phyloP scores from a whole-genome alignment of 805 yeast genomes.

The Yarrowia sp. region DNA sequence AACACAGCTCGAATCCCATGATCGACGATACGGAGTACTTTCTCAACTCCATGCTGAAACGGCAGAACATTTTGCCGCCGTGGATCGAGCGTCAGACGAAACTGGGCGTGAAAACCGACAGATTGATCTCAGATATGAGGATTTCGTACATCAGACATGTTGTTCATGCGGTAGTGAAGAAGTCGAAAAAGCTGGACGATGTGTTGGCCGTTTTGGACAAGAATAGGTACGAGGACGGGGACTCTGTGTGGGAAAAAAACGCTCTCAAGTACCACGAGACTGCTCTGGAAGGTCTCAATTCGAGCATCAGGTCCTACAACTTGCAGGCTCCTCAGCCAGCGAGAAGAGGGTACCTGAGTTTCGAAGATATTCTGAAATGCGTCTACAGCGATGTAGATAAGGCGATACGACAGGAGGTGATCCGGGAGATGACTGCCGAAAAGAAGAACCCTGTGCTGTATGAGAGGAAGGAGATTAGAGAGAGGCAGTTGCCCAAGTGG shows the following conservation, averaged over 20 bases:
- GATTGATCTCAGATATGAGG: constrained; percentile 48
- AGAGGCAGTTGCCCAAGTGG: constrained; percentile 39
- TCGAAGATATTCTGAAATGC: constrained; percentile 55
- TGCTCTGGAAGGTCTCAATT: constrained; percentile 55
- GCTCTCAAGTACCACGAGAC: constrained; percentile 50
- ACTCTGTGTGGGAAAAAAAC: constrained; percentile 52
- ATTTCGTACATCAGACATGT: constrained; percentile 15
- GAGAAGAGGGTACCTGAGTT: constrained; percentile 59
- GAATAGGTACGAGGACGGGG: not conserved
- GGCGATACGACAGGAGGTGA: constrained; percentile 37
- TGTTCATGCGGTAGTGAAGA: constrained; percentile 1
- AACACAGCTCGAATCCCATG: constrained; percentile 58
- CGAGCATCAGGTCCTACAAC: constrained; percentile 62
- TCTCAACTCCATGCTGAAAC: constrained; percentile 71
- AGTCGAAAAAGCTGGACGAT: constrained; percentile 13
- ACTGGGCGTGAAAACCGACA: constrained; percentile 57
- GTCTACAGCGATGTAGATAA: constrained; percentile 51
- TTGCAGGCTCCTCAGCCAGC: constrained; percentile 69
- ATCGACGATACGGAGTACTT: constrained; percentile 76
- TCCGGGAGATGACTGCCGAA: constrained; percentile 16
- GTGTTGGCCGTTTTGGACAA: not conserved
- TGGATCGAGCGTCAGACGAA: constrained; percentile 84
- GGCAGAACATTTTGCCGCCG: constrained; percentile 83
- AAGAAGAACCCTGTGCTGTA: constrained; percentile 19
- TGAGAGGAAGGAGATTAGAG: constrained; percentile 8